Base-by-base conservation (phyloP, 2,329 filamentous ascomycete genomes). In the Dactylellina haptotyla region DNA sequence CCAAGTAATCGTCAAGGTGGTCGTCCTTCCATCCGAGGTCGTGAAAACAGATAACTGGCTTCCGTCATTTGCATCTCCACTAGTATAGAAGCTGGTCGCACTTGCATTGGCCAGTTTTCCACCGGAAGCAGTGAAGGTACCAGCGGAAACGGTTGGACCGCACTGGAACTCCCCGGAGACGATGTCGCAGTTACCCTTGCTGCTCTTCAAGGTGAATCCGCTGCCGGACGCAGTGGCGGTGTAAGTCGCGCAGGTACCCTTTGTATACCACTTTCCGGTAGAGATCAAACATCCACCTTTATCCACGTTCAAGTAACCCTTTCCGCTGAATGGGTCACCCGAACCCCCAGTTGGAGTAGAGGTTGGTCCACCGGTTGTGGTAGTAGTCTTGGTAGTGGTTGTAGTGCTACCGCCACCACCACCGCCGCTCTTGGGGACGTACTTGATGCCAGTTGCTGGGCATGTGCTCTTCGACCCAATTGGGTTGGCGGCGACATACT, bases 191-290 rank as follows among this genome's bases (percentile, higher is more conserved):
- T 79, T 80, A 4, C 87, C 87, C 78, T 87, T 88, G 50, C 84
- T 86, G 10, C 85, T 86, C 51, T 80, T 82, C 10, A 89, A 80
- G 0, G 85, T 88, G 81, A 88, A 87, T 43, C 84, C 84, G 10
- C 78, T 78, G 46, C 81, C 80, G 18, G 80, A 84, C 48, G 82
- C 70, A 2, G 84, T 80, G 3, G 87, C 87, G 0, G 84, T 87
- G 79, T 87, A 89, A 0, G 86, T 89, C 0, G 89, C 89, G 78
- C 89, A 91, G 0, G 88, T 89, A 1, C 89, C 88, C 1, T 83
- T 84, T 0, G 84, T 84, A 78, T 89, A 91, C 89, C 89, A 92
- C 0, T 85, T 86, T 0, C 89, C 89, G 8, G 81, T 83, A 63
- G 85, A 85, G 78, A 91, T 91, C 67, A 91, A 83, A 76, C 88